Evolutionary conservation across 2,329 filamentous ascomycete genomes (phyloP).

Genomic region (Ophiocordyceps robertsii): DNA sequence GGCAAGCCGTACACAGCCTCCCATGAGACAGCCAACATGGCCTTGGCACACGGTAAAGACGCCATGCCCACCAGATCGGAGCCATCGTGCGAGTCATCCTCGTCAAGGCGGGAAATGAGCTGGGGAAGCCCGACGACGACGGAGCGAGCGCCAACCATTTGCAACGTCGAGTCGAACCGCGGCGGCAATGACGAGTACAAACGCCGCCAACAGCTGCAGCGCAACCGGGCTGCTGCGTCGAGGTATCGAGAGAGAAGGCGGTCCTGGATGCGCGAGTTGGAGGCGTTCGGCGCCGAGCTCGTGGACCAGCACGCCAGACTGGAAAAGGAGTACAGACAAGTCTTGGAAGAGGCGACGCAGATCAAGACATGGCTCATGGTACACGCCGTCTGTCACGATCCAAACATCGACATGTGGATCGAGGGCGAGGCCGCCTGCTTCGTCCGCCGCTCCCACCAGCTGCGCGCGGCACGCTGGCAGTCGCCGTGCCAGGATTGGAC

Average conservation of each 20-base stretch:
- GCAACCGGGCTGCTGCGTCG: slow-evolving; percentile 59
- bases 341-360: slow-evolving; percentile 30
- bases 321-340: slow-evolving; percentile 25
- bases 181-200: slow-evolving; percentile 8
- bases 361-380: slow-evolving; percentile 38
- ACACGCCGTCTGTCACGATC: slow-evolving; percentile 37
- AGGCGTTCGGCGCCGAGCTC: slow-evolving; percentile 28
- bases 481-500: too few species aligned
- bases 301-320: slow-evolving; percentile 30
- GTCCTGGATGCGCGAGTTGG: slow-evolving; percentile 35
- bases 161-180: background rate
- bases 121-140: too few species aligned
- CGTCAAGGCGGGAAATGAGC: too few species aligned
- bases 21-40: too few species aligned
- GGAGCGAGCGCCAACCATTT: too few species aligned
- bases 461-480: too few species aligned
- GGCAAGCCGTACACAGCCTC: too few species aligned
- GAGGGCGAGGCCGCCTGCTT: slow-evolving; percentile 36
- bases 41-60: too few species aligned
- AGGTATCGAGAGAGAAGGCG: slow-evolving; percentile 61
- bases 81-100: too few species aligned
- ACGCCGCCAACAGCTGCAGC: slow-evolving; percentile 47
- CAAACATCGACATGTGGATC: slow-evolving; percentile 40
- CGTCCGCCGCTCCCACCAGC: slow-evolving; percentile 17
- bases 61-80: too few species aligned